Percentiles rank a stretch among this genome's conserved stretches.
These are phyloP conservation scores for Sarcodon aspratus DNA, from an alignment of 768 basidiomycete genomes.

Conservation along the genomic window DNA sequence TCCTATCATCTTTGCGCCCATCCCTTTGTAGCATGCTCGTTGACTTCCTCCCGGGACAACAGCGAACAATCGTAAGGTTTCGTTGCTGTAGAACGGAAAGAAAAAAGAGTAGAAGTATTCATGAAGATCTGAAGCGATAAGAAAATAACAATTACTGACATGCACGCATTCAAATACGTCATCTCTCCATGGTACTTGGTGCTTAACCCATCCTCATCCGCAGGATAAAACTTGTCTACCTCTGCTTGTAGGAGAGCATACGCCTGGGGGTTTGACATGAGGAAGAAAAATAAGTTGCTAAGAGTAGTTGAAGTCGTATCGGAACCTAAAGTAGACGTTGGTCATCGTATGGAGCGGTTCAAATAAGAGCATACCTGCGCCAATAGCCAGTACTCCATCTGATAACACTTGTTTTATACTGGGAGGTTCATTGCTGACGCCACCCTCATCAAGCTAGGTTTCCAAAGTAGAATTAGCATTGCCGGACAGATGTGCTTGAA, in stretches of 20 bases:
- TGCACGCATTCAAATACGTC: conserved; percentile 22
- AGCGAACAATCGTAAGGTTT: conserved; percentile 33
- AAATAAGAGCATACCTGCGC: conserved; percentile 22
- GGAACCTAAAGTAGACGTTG: conserved; percentile 12
- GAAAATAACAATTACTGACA: conserved; percentile 10
- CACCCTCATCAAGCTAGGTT: conserved; percentile 15
- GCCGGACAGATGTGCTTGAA: no score
- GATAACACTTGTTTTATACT: conserved; percentile 20
- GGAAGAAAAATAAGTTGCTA: conserved; percentile 13
- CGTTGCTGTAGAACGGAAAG: conserved; percentile 19
- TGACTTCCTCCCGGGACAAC: conserved; percentile 28
- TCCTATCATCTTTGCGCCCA: conserved; percentile 7
- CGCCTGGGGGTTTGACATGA: conserved; percentile 11
- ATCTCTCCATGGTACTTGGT: conserved; percentile 10
- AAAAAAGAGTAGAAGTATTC: no score
- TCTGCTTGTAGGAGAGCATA: conserved; percentile 16
- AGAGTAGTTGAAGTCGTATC: conserved; percentile 35
- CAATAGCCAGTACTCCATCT: conserved; percentile 25
- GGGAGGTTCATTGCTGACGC: conserved; percentile 14
- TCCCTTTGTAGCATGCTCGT: conserved; percentile 13
- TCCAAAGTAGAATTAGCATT: neutral
- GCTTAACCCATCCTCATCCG: conserved; percentile 9
- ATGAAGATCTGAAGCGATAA: no score
- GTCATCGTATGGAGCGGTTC: no score
- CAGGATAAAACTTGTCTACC: conserved; percentile 15